Conservation (phyloP, 192 early-diverging fungal species). For the Diversispora epigaea region DNA sequence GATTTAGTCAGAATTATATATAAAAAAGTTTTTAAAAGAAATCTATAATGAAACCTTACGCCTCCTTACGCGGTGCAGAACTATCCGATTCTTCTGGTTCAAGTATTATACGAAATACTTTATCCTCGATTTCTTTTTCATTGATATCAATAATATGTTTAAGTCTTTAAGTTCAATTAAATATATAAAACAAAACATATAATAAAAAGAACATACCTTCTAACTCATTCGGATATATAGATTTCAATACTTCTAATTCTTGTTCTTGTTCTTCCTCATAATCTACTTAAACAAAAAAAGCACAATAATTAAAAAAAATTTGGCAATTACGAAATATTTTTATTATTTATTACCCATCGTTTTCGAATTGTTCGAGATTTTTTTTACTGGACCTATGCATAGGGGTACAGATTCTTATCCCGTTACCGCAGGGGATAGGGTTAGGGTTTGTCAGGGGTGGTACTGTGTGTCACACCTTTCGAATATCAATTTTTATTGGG, state of each 20-base stretch:
- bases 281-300: constrained; percentile 40
- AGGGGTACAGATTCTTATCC: too few relatives aligned
- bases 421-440: too few relatives aligned
- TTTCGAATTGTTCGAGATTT: too few relatives aligned
- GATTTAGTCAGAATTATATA: not conserved
- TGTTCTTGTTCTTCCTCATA: constrained; percentile 77
- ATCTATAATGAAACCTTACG: constrained; percentile 40
- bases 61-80: constrained; percentile 51
- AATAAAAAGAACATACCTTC: constrained; percentile 55
- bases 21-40: not conserved
- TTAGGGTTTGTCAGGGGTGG: too few relatives aligned
- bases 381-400: too few relatives aligned
- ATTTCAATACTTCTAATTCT: constrained; percentile 77
- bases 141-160: not conserved
- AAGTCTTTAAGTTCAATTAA: not conserved
- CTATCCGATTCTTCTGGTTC: constrained; percentile 66
- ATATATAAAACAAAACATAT: not conserved
- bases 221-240: constrained; percentile 80
- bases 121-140: constrained; percentile 31
- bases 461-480: too few relatives aligned
- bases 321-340: too few relatives aligned
- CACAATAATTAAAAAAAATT: too few relatives aligned
- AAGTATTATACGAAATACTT: constrained; percentile 61
- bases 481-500: too few relatives aligned
- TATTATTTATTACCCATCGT: too few relatives aligned